Evolutionary conservation across 192 early-diverging fungal species (phyloP), one percentile per base, ranked within the genome.

Genomic region (Backusella westeae): DNA sequence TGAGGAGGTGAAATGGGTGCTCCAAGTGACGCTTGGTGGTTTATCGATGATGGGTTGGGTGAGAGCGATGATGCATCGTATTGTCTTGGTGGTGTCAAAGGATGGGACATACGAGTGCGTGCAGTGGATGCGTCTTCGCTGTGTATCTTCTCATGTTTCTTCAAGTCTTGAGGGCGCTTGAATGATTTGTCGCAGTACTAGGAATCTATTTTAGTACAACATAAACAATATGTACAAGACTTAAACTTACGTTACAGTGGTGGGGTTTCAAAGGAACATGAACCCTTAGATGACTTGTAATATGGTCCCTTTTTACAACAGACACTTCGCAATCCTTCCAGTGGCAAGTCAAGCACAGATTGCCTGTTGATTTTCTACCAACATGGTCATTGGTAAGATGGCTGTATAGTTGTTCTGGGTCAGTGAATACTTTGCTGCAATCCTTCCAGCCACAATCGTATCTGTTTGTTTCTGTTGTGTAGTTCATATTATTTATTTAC

Each of bases 251-350:
- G 65, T 80, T 75, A 85, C 97, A 99, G 34, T 85, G 83, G 84
- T 95, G 90, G 4, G 97, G 97, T 84, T 97, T 97, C 29, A 95
- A 88, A 10, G 94, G 90, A 14, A 99, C 91, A 80, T 99, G 97
- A 63, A 97, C 93, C 71, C 96, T 87, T 74, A 98, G 83, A 78
- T 99, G 97, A n/a, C 92, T 94, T 19, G 96, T 99, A 66, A 98
- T 93, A 81, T 99, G 97, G 82, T 99, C 97, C 75, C 97, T 85
- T 87, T 99, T 99, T 23, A 85, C 82, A 44, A 90, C 91, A 56
- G 81, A 81, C 29, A 91, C 85, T 29, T 80, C 78, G 86, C 97
- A 98, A 38, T 85, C 88, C 42, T 91, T 92, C 96, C 96, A 99
- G 67, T 89, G 87, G 85, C 97, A 99, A 46, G 83, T 86, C 53